Percentiles rank a stretch among this genome's conserved stretches.
These are phyloP conservation scores for Leishmania tropica DNA, from an alignment of 208 protist species.

Conservation along the genomic window DNA sequence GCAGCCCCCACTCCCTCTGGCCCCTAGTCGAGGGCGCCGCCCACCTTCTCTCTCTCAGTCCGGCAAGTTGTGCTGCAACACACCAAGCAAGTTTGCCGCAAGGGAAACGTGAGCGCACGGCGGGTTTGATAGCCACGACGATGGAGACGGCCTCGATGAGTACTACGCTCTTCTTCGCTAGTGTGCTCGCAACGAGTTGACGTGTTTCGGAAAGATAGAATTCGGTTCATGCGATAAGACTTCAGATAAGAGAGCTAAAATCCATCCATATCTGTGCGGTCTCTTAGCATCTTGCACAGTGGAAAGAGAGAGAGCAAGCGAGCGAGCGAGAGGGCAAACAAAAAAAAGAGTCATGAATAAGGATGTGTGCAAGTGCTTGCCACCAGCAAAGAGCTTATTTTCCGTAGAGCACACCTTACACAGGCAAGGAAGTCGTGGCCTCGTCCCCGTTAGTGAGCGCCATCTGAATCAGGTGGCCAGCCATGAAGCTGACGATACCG, in stretches of 20 bases:
- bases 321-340: background rate
- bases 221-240: background rate
- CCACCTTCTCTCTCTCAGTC: background rate
- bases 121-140: background rate
- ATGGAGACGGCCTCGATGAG: background rate
- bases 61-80: background rate
- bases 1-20: background rate
- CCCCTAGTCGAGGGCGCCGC: background rate
- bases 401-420: background rate
- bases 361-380: background rate
- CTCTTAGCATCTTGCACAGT: background rate
- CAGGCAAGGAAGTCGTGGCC: background rate
- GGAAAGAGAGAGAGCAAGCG: background rate
- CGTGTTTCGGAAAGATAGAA: background rate
- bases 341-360: background rate
- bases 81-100: background rate
- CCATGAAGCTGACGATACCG: conserved; percentile 79
- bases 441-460: conserved; percentile 44
- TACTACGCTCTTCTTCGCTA: background rate
- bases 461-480: conserved; percentile 72
- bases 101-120: background rate
- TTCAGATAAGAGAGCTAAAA: background rate
- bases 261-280: background rate
- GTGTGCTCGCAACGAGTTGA: background rate
- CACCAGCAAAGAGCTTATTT: background rate